Conservation (phyloP, 2,329 filamentous ascomycete species). For the Cladophialophora immunda region DNA sequence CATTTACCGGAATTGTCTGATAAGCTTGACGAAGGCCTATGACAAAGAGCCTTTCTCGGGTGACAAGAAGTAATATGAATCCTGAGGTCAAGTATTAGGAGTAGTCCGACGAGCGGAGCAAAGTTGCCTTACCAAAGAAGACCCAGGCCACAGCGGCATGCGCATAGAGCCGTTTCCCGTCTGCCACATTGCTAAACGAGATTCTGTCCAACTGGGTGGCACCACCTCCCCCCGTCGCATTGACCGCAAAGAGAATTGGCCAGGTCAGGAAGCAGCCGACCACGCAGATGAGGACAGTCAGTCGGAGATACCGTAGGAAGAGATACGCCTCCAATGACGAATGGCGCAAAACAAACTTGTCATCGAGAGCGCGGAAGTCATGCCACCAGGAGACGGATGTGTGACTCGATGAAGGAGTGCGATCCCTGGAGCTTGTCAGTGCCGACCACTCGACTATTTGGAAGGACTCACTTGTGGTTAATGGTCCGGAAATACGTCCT, state of each 20-base stretch:
- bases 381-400: conserved; percentile 35
- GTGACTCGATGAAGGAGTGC: conserved; percentile 40
- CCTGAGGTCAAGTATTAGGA: conserved; percentile 11
- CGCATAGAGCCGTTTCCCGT: conserved; percentile 75
- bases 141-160: conserved; percentile 79
- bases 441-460: background rate
- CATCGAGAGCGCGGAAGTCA: conserved; percentile 65
- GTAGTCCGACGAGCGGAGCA: too few relatives aligned
- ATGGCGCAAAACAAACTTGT: conserved; percentile 86
- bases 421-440: conserved; percentile 30
- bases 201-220: conserved; percentile 78
- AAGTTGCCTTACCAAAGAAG: conserved; percentile 71
- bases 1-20: conserved; percentile 81
- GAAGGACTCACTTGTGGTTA: conserved; percentile 46
- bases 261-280: conserved; percentile 84
- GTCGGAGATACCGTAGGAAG: conserved; percentile 85
- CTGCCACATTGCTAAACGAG: conserved; percentile 77
- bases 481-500: conserved; percentile 45
- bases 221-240: conserved; percentile 78
- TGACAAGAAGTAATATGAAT: conserved; percentile 86
- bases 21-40: conserved; percentile 92
- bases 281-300: conserved; percentile 78
- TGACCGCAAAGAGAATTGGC: conserved; percentile 89
- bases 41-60: conserved; percentile 87
- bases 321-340: conserved; percentile 92